phyloP scores from a whole-genome alignment of 345 rosid species.

The Conringia planisiliqua region DNA sequence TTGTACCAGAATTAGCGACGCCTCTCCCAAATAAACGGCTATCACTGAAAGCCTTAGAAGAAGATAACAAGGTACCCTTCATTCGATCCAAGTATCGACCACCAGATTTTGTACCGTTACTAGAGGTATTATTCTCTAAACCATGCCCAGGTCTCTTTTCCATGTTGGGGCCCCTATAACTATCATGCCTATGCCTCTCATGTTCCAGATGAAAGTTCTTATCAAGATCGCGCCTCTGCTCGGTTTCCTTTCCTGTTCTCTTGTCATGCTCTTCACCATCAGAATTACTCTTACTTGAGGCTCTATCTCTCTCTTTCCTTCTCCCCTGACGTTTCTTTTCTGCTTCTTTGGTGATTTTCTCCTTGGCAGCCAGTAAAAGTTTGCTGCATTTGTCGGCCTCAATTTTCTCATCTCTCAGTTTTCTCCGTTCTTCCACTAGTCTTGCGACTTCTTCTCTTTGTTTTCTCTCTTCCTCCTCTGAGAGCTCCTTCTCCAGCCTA shows the following conservation, averaged over 20 bases:
- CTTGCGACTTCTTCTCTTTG: conserved; percentile 96
- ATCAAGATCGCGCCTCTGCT: conserved; percentile 52
- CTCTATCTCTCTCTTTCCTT: conserved; percentile 84
- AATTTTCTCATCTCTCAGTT: conserved; percentile 69
- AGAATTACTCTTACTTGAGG: conserved; percentile 88
- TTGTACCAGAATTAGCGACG: conserved; percentile 39
- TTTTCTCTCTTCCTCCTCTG: conserved; percentile 93
- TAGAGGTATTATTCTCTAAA: conserved; percentile 39
- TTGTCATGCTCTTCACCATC: conserved; percentile 87
- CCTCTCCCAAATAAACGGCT: conserved; percentile 77
- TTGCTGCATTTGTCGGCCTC: conserved; percentile 67
- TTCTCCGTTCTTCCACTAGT: conserved; percentile 90
- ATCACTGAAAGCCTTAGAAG: conserved; percentile 81
- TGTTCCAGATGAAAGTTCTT: conserved; percentile 53
- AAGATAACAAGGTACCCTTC: conserved; percentile 79
- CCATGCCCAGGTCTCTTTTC: conserved; percentile 53
- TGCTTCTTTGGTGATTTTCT: conserved; percentile 56
- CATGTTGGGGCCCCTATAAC: conserved; percentile 33
- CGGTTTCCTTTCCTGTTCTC: conserved; percentile 59
- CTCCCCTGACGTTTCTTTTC: conserved; percentile 81
- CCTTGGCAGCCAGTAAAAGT: conserved; percentile 47
- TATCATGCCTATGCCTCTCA: conserved; percentile 49
- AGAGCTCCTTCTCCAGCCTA: conserved; percentile 78
- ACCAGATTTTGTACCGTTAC: conserved; percentile 49
- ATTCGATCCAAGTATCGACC: conserved; percentile 80